Conservation (phyloP, 2,329 filamentous ascomycete genomes). For the Fusarium penzigii region DNA sequence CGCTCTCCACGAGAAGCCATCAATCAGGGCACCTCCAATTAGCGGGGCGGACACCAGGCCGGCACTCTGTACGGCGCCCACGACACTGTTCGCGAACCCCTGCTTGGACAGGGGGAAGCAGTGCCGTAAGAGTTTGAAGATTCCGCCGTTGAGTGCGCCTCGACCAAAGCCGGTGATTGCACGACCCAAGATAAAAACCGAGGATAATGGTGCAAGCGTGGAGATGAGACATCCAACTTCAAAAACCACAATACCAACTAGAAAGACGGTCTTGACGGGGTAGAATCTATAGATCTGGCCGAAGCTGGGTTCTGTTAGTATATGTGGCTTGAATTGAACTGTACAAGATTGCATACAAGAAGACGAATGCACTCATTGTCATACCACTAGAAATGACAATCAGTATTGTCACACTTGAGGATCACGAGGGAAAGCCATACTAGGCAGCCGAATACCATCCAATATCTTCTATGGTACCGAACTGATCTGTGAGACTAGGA, state of each 20-base stretch:
- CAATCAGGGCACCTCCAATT: slow-evolving; percentile 20
- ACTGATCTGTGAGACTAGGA: slow-evolving; percentile 26
- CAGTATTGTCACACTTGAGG: background rate
- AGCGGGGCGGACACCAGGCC: slow-evolving; percentile 22
- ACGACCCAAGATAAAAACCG: slow-evolving; percentile 38
- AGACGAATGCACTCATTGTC: slow-evolving; percentile 27
- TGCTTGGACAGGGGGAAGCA: slow-evolving; percentile 24
- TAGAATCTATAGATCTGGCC: slow-evolving; percentile 35
- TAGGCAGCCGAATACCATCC: slow-evolving; percentile 31
- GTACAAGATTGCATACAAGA: slow-evolving; percentile 8
- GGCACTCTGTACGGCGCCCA: slow-evolving; percentile 19
- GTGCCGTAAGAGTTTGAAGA: slow-evolving; percentile 25
- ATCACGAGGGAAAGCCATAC: background rate
- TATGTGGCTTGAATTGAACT: fast-evolving
- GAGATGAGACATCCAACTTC: slow-evolving; percentile 37
- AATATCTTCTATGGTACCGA: slow-evolving; percentile 26
- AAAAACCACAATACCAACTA: slow-evolving; percentile 31
- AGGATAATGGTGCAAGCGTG: slow-evolving; percentile 36
- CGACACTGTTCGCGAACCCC: slow-evolving; percentile 20
- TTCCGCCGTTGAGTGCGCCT: slow-evolving; percentile 24
- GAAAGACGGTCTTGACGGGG: slow-evolving; percentile 31
- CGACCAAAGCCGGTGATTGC: slow-evolving; percentile 38
- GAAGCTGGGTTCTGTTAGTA: slow-evolving; percentile 16
- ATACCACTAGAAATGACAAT: slow-evolving; percentile 13
- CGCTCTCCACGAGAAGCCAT: slow-evolving; percentile 24